These are phyloP conservation scores for Anacardium occidentale DNA, from an alignment of 345 rosid species.

Conservation along the genomic window DNA sequence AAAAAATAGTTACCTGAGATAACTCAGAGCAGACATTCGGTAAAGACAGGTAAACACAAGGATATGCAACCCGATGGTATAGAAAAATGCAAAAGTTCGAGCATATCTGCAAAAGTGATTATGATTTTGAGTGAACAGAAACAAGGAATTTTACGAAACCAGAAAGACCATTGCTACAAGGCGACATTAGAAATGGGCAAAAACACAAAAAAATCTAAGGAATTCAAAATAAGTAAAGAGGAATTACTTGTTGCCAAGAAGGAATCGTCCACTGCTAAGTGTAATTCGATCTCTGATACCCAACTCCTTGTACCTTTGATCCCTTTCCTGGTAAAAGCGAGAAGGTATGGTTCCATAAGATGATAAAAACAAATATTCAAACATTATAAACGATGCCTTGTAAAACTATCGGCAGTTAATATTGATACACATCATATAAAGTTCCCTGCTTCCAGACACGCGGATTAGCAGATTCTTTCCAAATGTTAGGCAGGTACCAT, in stretches of 20 bases:
- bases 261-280: conserved; percentile 88
- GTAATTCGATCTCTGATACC: conserved; percentile 96
- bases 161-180: too few species aligned
- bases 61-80: conserved; percentile 81
- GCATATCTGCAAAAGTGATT: conserved; percentile 60
- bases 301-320: conserved; percentile 91
- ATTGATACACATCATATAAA: background rate
- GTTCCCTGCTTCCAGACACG: background rate
- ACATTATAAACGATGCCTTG: background rate
- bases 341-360: conserved; percentile 1
- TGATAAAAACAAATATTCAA: background rate
- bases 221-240: conserved; percentile 11
- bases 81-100: conserved; percentile 88
- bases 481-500: background rate
- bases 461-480: background rate
- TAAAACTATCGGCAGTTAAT: background rate
- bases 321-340: conserved; percentile 63
- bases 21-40: conserved; percentile 92
- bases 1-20: conserved; percentile 57
- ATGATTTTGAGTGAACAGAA: background rate
- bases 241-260: conserved; percentile 83
- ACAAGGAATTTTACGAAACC: too few species aligned
- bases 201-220: background rate
- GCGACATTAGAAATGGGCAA: too few species aligned
- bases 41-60: conserved; percentile 92